Percentiles rank a stretch among this genome's conserved stretches.
phyloP scores from a whole-genome alignment of 441 rosid genomes.

The Arabidopsis hybrid region DNA sequence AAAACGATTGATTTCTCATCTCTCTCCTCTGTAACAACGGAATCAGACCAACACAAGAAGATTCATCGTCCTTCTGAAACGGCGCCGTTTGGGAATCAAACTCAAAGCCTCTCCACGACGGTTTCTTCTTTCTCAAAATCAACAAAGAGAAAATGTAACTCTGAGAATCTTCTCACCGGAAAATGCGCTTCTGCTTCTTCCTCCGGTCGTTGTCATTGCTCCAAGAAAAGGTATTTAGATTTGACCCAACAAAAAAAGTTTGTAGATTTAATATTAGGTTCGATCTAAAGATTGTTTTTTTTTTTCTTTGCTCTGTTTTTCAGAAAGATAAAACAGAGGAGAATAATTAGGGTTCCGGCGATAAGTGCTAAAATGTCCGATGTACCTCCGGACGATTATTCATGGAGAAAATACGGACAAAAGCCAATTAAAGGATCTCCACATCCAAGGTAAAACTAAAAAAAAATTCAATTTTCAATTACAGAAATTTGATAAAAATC shows the following conservation, averaged over 20 bases:
- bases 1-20: constrained; percentile 71
- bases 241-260: neutral
- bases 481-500: neutral
- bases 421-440: constrained; percentile 87
- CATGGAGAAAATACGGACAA: constrained; percentile 83
- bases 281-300: neutral
- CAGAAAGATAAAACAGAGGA: constrained; percentile 64
- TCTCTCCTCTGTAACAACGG: constrained; percentile 58
- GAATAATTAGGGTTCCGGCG: constrained; percentile 73
- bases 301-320: neutral
- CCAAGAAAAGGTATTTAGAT: constrained; percentile 55
- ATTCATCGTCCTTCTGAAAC: constrained; percentile 54
- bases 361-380: constrained; percentile 74
- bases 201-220: constrained; percentile 77
- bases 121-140: constrained; percentile 61
- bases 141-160: constrained; percentile 70
- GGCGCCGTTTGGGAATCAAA: constrained; percentile 58
- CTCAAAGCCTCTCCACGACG: constrained; percentile 52
- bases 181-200: constrained; percentile 54
- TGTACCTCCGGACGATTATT: constrained; percentile 77
- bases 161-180: constrained; percentile 56
- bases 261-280: constrained; percentile 9
- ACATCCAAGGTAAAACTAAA: constrained; percentile 64
- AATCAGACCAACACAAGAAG: constrained; percentile 38
- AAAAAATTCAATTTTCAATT: too few species aligned